A percentile compares a stretch with the other conserved stretches of the same genome.
phyloP scores from a whole-genome alignment of 257 asterid species.

The Primulina tabacum region DNA sequence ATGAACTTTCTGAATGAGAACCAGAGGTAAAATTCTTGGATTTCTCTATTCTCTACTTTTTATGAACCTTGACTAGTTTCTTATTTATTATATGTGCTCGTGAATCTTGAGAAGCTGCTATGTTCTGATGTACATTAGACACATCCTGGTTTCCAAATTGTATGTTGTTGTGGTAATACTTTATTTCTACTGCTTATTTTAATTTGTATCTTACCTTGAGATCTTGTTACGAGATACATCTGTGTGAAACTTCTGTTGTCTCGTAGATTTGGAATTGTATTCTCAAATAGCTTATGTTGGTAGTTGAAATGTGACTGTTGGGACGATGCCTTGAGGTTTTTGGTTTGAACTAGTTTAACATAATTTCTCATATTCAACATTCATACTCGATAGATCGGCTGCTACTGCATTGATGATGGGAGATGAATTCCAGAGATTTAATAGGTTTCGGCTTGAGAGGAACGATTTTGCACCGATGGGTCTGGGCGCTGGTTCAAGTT shows the following conservation, averaged over 20 bases:
- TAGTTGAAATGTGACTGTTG: neutral
- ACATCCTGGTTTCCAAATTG: neutral
- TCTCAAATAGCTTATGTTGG: neutral
- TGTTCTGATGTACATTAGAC: neutral
- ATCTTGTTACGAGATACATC: neutral
- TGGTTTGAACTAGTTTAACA: neutral
- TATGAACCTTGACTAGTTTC: conserved; percentile 9
- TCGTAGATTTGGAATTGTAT: neutral
- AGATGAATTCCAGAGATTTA: conserved; percentile 40
- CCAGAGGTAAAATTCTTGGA: conserved; percentile 44
- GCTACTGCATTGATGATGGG: conserved; percentile 34
- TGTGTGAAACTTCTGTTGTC: neutral
- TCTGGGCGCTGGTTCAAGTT: conserved; percentile 45
- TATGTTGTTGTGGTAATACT: neutral
- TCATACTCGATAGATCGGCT: conserved; percentile 24
- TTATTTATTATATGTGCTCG: conserved; percentile 14
- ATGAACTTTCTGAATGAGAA: conserved; percentile 53
- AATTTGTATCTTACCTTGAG: neutral
- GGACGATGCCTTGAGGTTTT: neutral
- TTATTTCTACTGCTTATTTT: neutral
- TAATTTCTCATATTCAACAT: neutral
- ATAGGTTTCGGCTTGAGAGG: conserved; percentile 35
- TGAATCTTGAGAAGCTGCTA: neutral
- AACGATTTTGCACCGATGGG: conserved; percentile 53
- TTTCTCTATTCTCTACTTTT: neutral